Conservation (phyloP, 805 yeast species). For the Cyberlindnera xishuangbannaensis region DNA sequence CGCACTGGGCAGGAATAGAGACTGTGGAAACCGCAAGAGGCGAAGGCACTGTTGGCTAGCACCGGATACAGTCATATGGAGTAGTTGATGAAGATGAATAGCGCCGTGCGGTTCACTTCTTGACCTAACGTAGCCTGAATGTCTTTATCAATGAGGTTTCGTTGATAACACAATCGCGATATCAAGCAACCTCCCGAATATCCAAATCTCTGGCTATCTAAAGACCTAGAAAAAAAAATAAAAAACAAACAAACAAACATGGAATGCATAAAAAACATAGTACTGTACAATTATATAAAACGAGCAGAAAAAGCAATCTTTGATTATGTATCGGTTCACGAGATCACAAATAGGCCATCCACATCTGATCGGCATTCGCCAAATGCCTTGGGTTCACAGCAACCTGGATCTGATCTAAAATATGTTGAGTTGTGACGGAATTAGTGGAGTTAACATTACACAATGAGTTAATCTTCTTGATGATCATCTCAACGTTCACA, state of each 20-base stretch:
- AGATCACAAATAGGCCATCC: conserved; percentile 90
- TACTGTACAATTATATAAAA: too few species aligned
- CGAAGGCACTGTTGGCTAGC: not conserved
- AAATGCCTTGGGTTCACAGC: conserved; percentile 94
- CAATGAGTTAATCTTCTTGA: conserved; percentile 71
- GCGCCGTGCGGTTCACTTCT: too few species aligned
- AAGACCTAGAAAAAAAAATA: too few species aligned
- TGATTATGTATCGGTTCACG: too few species aligned
- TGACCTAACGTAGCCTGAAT: too few species aligned
- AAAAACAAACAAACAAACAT: too few species aligned
- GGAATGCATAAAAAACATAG: too few species aligned
- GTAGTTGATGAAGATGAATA: too few species aligned
- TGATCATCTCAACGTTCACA: conserved; percentile 79
- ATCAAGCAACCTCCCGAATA: too few species aligned
- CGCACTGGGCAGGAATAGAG: conserved; percentile 1
- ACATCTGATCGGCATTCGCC: conserved; percentile 85
- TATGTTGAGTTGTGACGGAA: conserved; percentile 76
- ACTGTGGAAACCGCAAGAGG: conserved; percentile 4
- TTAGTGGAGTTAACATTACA: conserved; percentile 54
- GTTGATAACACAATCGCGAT: not conserved
- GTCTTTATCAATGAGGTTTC: not conserved
- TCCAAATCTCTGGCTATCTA: too few species aligned
- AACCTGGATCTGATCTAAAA: conserved; percentile 83
- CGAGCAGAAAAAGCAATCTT: too few species aligned
- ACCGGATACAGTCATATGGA: not conserved